These are phyloP conservation scores for Neonothopanus nambi DNA, from an alignment of 1,284 basidiomycete species.

Conservation along the genomic window DNA sequence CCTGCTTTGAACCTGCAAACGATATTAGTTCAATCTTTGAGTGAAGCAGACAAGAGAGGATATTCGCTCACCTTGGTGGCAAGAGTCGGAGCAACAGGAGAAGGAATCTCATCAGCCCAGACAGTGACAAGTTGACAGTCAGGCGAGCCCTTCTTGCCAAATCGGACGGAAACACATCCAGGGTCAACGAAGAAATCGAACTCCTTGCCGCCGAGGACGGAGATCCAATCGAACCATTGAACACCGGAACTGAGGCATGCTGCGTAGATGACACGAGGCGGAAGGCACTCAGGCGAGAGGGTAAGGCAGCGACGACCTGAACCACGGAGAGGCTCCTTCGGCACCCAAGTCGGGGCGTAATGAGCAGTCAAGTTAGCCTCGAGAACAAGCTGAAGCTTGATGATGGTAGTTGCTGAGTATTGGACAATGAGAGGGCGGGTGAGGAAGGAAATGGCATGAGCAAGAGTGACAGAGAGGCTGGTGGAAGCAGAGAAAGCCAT, in stretches of 20 bases:
- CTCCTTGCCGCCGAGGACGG: constrained; percentile 62
- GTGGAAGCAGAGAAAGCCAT: constrained; percentile 46
- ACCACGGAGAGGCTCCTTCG: constrained; percentile 60
- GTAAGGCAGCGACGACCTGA: constrained; percentile 74
- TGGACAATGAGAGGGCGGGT: constrained; percentile 58
- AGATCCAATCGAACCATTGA: constrained; percentile 78
- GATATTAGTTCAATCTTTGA: not conserved
- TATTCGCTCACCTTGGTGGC: constrained; percentile 15
- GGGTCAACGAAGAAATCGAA: constrained; percentile 80
- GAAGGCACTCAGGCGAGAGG: constrained; percentile 64
- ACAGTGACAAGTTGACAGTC: constrained; percentile 52
- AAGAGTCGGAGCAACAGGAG: constrained; percentile 23
- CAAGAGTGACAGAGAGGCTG: constrained; percentile 63
- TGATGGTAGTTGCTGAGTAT: constrained; percentile 58
- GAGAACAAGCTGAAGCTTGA: constrained; percentile 67
- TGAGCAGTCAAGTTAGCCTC: constrained; percentile 69
- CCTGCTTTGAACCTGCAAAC: constrained; percentile 38
- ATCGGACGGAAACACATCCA: constrained; percentile 67
- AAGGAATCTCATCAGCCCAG: constrained; percentile 58
- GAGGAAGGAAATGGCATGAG: constrained; percentile 71
- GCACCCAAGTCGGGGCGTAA: constrained; percentile 65
- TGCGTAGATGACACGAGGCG: constrained; percentile 67
- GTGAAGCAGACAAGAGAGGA: not conserved
- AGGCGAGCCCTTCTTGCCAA: constrained; percentile 38
- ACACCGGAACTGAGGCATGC: constrained; percentile 67